Percentiles rank a stretch among this genome's conserved stretches.
phyloP scores from a whole-genome alignment of 176 grass and related monocot species.

The Oryza glumipatula region DNA sequence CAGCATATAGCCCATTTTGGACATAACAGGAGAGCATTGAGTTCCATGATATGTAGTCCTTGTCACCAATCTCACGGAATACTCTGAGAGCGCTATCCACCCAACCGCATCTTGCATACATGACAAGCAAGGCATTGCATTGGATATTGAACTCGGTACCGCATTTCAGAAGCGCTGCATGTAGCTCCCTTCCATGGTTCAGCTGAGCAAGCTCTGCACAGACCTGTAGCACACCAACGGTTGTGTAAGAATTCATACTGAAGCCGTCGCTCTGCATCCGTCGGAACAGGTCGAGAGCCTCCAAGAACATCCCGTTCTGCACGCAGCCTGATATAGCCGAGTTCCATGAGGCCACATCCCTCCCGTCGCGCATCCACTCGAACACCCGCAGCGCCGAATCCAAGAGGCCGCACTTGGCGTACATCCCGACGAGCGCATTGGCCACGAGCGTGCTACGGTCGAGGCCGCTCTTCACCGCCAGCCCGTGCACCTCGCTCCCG shows the following conservation, averaged over 20 bases:
- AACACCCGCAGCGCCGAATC: conserved; percentile 74
- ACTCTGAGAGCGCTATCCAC: conserved; percentile 57
- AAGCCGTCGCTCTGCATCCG: conserved; percentile 65
- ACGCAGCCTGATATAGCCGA: conserved; percentile 70
- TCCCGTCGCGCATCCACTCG: conserved; percentile 47
- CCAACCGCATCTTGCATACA: conserved; percentile 68
- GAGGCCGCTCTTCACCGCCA: conserved; percentile 58
- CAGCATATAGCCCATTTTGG: conserved; percentile 66
- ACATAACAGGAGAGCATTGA: conserved; percentile 84
- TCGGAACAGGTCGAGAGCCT: conserved; percentile 65
- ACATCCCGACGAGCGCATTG: conserved; percentile 89
- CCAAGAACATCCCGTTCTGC: conserved; percentile 65
- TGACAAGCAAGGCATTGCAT: conserved; percentile 69
- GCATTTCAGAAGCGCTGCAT: conserved; percentile 63
- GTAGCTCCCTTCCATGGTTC: conserved; percentile 75
- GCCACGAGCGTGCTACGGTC: conserved; percentile 59
- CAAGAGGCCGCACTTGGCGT: conserved; percentile 67
- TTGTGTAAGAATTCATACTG: conserved; percentile 75
- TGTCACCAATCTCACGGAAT: conserved; percentile 63
- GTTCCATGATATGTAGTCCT: conserved; percentile 88
- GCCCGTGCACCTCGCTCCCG: conserved; percentile 65
- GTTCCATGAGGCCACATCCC: conserved; percentile 83
- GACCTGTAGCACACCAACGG: conserved; percentile 66
- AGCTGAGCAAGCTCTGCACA: conserved; percentile 68
- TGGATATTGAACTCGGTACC: conserved; percentile 53